These are phyloP conservation scores for Colletotrichum australisinense DNA, from an alignment of 2,329 filamentous ascomycete species.

Conservation along the genomic window DNA sequence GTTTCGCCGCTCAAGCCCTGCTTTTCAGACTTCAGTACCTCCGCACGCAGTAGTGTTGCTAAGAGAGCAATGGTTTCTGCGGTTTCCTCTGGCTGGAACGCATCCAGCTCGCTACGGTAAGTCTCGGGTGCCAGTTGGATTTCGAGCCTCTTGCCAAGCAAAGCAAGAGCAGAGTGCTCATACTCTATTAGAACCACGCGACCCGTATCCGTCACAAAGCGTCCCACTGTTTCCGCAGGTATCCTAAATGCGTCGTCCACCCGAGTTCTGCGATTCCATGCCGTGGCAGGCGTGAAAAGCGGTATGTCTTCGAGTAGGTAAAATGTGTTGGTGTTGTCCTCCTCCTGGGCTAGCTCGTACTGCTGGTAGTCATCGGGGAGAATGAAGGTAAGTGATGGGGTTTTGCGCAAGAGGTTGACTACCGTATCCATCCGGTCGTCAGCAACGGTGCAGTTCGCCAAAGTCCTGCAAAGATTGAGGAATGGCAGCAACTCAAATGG, in stretches of 20 bases:
- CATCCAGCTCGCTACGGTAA: constrained; percentile 63
- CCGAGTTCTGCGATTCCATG: constrained; percentile 55
- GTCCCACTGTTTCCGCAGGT: constrained; percentile 73
- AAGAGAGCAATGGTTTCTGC: constrained; percentile 81
- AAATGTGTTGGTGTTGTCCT: constrained; percentile 86
- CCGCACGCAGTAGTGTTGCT: constrained; percentile 73
- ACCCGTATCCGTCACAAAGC: constrained; percentile 81
- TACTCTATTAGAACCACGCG: constrained; percentile 83
- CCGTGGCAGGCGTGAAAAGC: constrained; percentile 66
- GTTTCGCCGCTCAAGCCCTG: constrained; percentile 38
- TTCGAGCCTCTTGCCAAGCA: constrained; percentile 81
- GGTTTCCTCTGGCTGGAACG: constrained; percentile 69
- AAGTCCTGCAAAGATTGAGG: constrained; percentile 74
- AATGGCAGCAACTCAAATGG: constrained; percentile 89
- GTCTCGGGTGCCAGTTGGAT: constrained; percentile 70
- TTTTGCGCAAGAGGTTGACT: constrained; percentile 73
- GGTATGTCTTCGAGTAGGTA: constrained; percentile 72
- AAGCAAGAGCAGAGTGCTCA: constrained; percentile 81
- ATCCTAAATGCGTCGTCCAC: constrained; percentile 69
- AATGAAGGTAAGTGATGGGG: constrained; percentile 80
- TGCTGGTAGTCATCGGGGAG: constrained; percentile 78
- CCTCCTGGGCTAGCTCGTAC: constrained; percentile 84
- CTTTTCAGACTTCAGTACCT: constrained; percentile 50
- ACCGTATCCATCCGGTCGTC: constrained; percentile 61
- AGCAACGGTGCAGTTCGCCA: constrained; percentile 56